Evolutionary conservation across 2,329 filamentous ascomycete species (phyloP), one percentile per base, ranked within the genome.

Genomic region (Simplicillium sp.): DNA sequence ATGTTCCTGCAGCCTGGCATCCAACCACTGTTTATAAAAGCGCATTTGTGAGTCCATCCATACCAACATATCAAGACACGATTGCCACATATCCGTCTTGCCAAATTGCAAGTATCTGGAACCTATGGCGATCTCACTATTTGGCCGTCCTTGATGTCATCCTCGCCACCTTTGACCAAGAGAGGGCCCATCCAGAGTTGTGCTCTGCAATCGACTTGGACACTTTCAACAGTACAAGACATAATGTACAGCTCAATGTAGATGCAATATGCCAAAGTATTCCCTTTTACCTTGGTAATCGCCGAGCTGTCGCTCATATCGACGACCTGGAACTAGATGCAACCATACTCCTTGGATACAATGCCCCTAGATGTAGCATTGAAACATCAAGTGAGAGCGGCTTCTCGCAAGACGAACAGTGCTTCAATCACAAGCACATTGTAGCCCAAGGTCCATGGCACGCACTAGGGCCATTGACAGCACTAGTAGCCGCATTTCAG

Each of bases 241-340:
- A 17, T 42, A 1, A n/a, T n/a, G n/a, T n/a, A n/a, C n/a, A n/a
- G n/a, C n/a, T n/a, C n/a, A n/a, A n/a, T n/a, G 29, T 38, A 2
- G 36, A 41, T 17, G 29, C 29, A 28, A 14, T 41, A 7, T 41
- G 40, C 18, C 37, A 41, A 34, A 38, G 40, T 11, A 29, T 41
- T 7, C 36, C 40, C 7, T 38, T 41, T 15, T 34, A 38, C 12
- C 36, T 38, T 14, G 36, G 40, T 2, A 35, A 31, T 12, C 35
- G 35, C 3, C 16, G 13, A 9, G 15, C 13, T 3, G 16, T 17
- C 2, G 11, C 15, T 3, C 8, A 11, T 4, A 13, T 41, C n/a
- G 11, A 5, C 15, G 40, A 34, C 8, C 34, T 41, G 13, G 34
- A 16, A 5, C n/a, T n/a, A n/a, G 39, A 41, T 15, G 2, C 14